Percentiles rank a stretch among this genome's conserved stretches.
phyloP scores from a whole-genome alignment of 208 protist genomes.

The Herpetomonas samuelpessoai region DNA sequence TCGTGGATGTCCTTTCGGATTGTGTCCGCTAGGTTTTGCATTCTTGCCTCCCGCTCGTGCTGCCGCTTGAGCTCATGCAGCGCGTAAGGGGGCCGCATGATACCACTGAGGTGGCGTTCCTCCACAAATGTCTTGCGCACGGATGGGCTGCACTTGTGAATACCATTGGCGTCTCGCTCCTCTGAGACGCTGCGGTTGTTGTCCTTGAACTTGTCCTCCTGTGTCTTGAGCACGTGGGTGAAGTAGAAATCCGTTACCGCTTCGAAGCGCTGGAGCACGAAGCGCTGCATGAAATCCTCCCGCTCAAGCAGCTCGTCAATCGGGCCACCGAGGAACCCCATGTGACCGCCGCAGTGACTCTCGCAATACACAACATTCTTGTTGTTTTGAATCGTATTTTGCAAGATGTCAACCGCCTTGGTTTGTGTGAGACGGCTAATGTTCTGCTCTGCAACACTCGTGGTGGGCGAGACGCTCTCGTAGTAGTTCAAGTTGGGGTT shows the following conservation, averaged over 20 bases:
- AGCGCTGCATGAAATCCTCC: conserved; percentile 36
- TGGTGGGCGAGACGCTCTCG: neutral
- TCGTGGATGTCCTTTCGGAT: neutral
- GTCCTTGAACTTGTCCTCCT: conserved; percentile 10
- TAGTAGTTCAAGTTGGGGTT: neutral
- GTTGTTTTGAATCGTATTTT: conserved; percentile 24
- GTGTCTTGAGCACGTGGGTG: conserved; percentile 10
- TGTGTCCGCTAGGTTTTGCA: neutral
- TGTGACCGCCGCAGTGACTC: conserved; percentile 40
- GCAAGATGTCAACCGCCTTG: neutral
- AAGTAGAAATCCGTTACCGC: conserved; percentile 22
- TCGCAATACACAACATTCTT: conserved; percentile 42
- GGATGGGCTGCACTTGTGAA: neutral
- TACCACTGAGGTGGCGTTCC: neutral
- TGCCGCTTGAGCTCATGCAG: neutral
- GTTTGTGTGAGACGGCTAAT: neutral
- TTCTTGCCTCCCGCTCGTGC: neutral
- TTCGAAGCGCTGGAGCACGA: conserved; percentile 32
- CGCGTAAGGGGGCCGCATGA: neutral
- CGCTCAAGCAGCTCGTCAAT: conserved; percentile 25
- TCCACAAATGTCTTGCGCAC: conserved; percentile 1
- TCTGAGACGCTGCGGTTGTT: conserved; percentile 16
- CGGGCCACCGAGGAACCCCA: conserved; percentile 55
- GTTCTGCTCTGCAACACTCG: neutral
- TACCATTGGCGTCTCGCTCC: neutral